Base-by-base conservation (phyloP, 23 red algal genomes). In the Gracilaria caudata region DNA sequence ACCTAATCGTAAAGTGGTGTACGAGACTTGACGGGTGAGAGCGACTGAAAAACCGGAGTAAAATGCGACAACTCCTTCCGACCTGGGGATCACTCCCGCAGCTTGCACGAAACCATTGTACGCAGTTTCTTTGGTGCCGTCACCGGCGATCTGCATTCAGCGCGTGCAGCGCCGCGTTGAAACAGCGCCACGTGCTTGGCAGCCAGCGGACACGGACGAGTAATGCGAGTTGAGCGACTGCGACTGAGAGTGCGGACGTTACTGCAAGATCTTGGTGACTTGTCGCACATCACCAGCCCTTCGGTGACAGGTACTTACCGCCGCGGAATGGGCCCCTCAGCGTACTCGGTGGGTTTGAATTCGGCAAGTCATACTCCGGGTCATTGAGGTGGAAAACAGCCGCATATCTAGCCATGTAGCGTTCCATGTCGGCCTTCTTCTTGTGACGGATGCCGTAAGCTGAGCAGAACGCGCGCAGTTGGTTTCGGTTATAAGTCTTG, bases 381-480 rank as follows among this genome's bases (percentile, higher is more conserved):
- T 97, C 94, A 37, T 68, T 91, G 0, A 89, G 89, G 56, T 97
- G 94, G 78, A 97, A 97, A 24, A 89, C 36, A 35, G 89, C 76
- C 21, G 90, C 94, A 33, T 91, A 90, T 19, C 90, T 75, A 19
- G 94, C 94, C 86, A 97, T 88, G 55, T 91, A 68, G 23, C 73
- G 59, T 57, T 97, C 94, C 94, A 97, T 97, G 46, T 97, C 94
- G 5, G 89, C 86, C 75, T 97, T 97, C 49, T 88, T 93, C 79
- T 97, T 90, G 43, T 89, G 64, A 16, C 65, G 70, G 33, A 97
- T 83, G 49, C 94, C 94, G 68, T 97, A 97, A 25, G 93, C 90
- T 26, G 83, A 97, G 65, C 86, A 97, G 68, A 93, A 97, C 14
- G 94, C 94, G 64, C 94, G 94, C 36, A 97, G 89, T 59, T 97